A percentile compares a stretch with the other conserved stretches of the same genome.
Conservation (phyloP, 768 basidiomycete genomes). For the Amanita molliuscula region DNA sequence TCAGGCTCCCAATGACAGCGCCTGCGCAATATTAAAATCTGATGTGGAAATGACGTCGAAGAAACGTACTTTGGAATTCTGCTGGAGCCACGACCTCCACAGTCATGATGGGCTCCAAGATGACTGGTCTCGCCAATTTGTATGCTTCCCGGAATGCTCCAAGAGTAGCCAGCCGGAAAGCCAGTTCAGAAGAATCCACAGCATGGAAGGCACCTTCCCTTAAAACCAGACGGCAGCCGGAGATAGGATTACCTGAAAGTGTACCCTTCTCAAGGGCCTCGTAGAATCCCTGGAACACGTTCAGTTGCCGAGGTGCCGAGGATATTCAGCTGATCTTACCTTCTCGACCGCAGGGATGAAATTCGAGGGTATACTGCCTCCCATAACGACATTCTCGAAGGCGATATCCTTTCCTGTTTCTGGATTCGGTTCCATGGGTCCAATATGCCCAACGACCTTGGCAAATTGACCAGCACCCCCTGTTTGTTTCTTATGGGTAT, state of each 20-base stretch:
- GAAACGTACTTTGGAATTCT: constrained; percentile 79
- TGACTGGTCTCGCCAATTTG: constrained; percentile 61
- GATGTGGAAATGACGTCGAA: neutral
- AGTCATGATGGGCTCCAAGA: constrained; percentile 97
- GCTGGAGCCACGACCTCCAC: constrained; percentile 94
- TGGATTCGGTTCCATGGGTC: constrained; percentile 67
- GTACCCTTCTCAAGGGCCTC: constrained; percentile 90
- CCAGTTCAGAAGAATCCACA: constrained; percentile 94
- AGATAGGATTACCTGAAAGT: constrained; percentile 80
- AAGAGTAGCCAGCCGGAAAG: constrained; percentile 85
- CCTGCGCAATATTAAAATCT: constrained; percentile 24
- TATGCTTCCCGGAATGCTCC: constrained; percentile 92
- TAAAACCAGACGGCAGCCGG: constrained; percentile 77
- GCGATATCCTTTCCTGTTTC: constrained; percentile 76
- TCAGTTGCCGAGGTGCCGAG: neutral
- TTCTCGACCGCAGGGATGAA: constrained; percentile 95
- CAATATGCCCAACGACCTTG: constrained; percentile 82
- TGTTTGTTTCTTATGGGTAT: constrained; percentile 96
- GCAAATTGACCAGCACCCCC: constrained; percentile 97
- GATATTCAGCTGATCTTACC: constrained; percentile 29
- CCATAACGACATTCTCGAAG: constrained; percentile 86
- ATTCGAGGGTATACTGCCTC: constrained; percentile 82
- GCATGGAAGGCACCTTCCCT: constrained; percentile 89
- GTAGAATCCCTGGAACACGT: constrained; percentile 66
- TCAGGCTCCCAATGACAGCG: constrained; percentile 88